Evolutionary conservation across 2,329 filamentous ascomycete species (phyloP), one percentile per base, ranked within the genome.

Genomic region (Albophoma yamanashiensis): DNA sequence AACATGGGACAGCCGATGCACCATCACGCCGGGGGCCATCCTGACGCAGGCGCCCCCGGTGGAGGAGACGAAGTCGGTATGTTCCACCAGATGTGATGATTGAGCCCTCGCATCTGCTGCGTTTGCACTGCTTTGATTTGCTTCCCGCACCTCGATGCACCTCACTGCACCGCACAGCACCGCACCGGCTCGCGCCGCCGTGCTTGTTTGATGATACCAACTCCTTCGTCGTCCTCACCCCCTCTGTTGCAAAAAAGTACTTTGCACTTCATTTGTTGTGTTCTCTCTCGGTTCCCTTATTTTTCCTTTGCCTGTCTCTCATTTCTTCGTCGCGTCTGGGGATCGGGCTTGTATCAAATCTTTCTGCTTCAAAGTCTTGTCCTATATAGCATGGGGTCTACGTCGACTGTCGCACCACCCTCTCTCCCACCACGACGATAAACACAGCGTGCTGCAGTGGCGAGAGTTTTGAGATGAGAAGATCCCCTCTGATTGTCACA

Each of bases 41-140:
- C 68, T 56, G 72, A 74, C 72, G 87, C 85, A 71, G 81, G 78
- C 72, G 80, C 81, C 68, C 83, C 84, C 72, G 82, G 84, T 75
- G 85, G 84, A 76, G 82, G 82, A 74, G 89, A 92, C 71, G 91
- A 94, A 85, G 92, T 92, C 87, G 92, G 92, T 96, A 96, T 95
- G 92, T 96, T 92, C 82, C 88, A 91, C 83, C 89, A 92, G 82
- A 91, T 94, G 87, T 94, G 86, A 91, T 94, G 86, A 91, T 82
- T 69, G 65, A 66, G 63, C 56, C 59, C 61, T 69, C 65, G 66
- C 71, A 70, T 71, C 64, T 77, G 74, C 78, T 76, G 74, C 71
- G 67, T 76, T 73, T 66, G 65, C 66, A 64, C 62, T 64, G 63
- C 64, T 67, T 42, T 67, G 63, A 61, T 63, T 67, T 68, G 63